Conservation (phyloP, 306 rosid species). For the Myrica gale region DNA sequence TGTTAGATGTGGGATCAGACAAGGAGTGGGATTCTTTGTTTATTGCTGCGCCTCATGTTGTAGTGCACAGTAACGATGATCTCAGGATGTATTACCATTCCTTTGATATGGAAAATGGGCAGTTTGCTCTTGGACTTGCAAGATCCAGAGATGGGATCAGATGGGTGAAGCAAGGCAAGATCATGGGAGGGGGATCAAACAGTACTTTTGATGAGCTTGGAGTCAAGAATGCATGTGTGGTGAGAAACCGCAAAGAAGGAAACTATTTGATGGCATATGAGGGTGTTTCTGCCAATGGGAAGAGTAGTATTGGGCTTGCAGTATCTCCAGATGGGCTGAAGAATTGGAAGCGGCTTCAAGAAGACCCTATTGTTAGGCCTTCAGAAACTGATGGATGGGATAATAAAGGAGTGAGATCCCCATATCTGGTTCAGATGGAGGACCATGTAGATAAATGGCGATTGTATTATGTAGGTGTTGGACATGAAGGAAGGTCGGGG, state of each 20-base stretch:
- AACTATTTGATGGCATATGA: conserved; percentile 27
- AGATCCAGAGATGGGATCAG: conserved; percentile 14
- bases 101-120: background rate
- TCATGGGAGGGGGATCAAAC: background rate
- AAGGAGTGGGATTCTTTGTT: conserved; percentile 26
- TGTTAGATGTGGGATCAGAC: conserved; percentile 12
- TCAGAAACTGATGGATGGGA: conserved; percentile 29
- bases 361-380: background rate
- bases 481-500: conserved; percentile 23
- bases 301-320: conserved; percentile 21
- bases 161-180: conserved; percentile 15
- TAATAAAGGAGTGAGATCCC: conserved; percentile 26
- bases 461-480: conserved; percentile 27
- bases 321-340: conserved; percentile 20
- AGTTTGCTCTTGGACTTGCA: conserved; percentile 13
- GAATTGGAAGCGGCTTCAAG: conserved; percentile 19
- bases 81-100: conserved; percentile 20
- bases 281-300: conserved; percentile 17
- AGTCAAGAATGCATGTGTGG: conserved; percentile 24
- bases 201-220: conserved; percentile 26
- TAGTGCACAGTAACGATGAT: conserved; percentile 12
- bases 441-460: conserved; percentile 22
- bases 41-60: conserved; percentile 20
- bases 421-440: conserved; percentile 27
- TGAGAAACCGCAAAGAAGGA: conserved; percentile 21